These are phyloP conservation scores for Claviceps citrina DNA, from an alignment of 2,329 filamentous ascomycete species.

Conservation along the genomic window DNA sequence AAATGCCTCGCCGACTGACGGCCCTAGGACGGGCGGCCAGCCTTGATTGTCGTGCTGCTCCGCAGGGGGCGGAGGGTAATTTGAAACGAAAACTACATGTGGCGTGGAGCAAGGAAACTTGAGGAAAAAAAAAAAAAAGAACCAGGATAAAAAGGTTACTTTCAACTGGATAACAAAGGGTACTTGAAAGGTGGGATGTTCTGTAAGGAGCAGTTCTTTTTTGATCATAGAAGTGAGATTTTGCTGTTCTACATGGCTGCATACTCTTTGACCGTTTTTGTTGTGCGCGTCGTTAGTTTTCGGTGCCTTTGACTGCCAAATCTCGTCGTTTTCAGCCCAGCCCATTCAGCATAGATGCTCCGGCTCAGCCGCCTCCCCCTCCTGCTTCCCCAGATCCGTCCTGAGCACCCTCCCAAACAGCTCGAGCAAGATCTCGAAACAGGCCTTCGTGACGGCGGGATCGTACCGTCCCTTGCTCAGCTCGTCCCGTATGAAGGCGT, in stretches of 20 bases:
- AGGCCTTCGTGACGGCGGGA: conserved; percentile 69
- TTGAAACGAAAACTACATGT: too few relatives aligned
- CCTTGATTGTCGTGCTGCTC: too few relatives aligned
- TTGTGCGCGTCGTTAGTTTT: too few relatives aligned
- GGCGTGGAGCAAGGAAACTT: too few relatives aligned
- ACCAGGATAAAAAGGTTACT: neutral
- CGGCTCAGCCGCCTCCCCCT: conserved; percentile 43
- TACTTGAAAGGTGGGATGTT: neutral
- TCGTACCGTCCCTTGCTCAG: conserved; percentile 89
- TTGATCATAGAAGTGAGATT: neutral
- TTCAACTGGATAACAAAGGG: too few relatives aligned
- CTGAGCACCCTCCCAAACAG: conserved; percentile 66
- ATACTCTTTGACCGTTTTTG: too few relatives aligned
- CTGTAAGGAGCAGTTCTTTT: neutral
- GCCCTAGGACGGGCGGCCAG: too few relatives aligned
- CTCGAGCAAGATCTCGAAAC: conserved; percentile 82
- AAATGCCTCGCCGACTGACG: too few relatives aligned
- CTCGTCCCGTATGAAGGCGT: conserved; percentile 89
- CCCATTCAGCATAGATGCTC: conserved; percentile 61
- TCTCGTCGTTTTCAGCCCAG: too few relatives aligned
- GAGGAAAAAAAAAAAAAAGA: neutral
- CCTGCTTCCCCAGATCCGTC: conserved; percentile 57
- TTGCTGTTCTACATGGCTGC: too few relatives aligned
- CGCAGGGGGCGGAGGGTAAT: too few relatives aligned
- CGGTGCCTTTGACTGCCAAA: too few relatives aligned